Conservation (phyloP, 305 asterid genomes). For the Fraxinus albicans region DNA sequence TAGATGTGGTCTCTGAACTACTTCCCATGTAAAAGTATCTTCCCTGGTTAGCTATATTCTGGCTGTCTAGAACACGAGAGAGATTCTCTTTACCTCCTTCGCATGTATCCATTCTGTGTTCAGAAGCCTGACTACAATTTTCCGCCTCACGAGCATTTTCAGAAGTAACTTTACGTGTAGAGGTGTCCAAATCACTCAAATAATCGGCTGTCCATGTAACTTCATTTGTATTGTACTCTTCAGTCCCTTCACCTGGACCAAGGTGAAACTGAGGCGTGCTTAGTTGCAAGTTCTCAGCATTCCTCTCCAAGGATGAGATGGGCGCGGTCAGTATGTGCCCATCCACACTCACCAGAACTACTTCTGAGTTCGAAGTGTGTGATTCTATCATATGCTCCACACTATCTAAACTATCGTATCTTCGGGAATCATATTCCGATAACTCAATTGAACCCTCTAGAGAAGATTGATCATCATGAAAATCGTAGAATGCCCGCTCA, state of each 20-base stretch:
- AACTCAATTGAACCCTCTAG: constrained; percentile 58
- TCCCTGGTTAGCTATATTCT: constrained; percentile 27
- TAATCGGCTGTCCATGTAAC: constrained; percentile 51
- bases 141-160: constrained; percentile 23
- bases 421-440: constrained; percentile 61
- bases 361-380: constrained; percentile 40
- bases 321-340: constrained; percentile 87
- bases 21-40: constrained; percentile 21
- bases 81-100: constrained; percentile 34
- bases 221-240: constrained; percentile 42
- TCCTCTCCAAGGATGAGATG: constrained; percentile 56
- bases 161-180: constrained; percentile 29
- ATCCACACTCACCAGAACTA: constrained; percentile 82
- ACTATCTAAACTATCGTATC: constrained; percentile 57
- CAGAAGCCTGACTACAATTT: constrained; percentile 25
- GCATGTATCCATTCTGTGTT: constrained; percentile 29
- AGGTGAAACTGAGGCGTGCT: constrained; percentile 70
- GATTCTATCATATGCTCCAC: constrained; percentile 57
- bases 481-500: constrained; percentile 69
- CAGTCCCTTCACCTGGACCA: constrained; percentile 72
- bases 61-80: constrained; percentile 29
- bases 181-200: constrained; percentile 33
- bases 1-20: constrained; percentile 30
- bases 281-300: constrained; percentile 54
- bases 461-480: constrained; percentile 64